Evolutionary conservation across 1,284 basidiomycete genomes (phyloP).

Genomic region (Cutaneotrichosporon cyanovorans): DNA sequence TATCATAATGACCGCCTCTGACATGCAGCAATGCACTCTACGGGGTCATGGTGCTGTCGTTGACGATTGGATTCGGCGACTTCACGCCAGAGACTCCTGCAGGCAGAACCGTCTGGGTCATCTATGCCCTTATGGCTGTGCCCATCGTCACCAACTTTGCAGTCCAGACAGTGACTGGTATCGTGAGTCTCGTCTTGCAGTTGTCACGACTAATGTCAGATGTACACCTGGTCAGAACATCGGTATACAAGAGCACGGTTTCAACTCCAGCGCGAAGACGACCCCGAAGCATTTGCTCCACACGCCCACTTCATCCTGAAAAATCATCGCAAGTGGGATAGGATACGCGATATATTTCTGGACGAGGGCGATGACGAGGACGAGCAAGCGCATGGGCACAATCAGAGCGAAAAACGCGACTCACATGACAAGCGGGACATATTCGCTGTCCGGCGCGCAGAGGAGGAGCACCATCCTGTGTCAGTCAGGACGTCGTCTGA

Average conservation of each 20-base stretch:
- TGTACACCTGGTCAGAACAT: constrained; percentile 18
- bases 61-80: constrained; percentile 45
- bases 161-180: constrained; percentile 45
- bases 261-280: constrained; percentile 12
- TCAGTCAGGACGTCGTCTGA: too few relatives aligned
- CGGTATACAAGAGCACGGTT: constrained; percentile 8
- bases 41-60: constrained; percentile 35
- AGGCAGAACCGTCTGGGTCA: constrained; percentile 42
- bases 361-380: too few relatives aligned
- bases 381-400: not conserved
- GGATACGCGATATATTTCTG: constrained; percentile 13
- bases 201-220: constrained; percentile 1
- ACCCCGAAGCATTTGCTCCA: constrained; percentile 35
- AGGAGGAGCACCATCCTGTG: not conserved
- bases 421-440: too few relatives aligned
- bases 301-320: constrained; percentile 38
- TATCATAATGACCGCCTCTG: not conserved
- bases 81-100: constrained; percentile 31
- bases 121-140: constrained; percentile 47
- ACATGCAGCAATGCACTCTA: constrained; percentile 25
- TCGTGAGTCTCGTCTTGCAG: constrained; percentile 29
- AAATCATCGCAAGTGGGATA: constrained; percentile 28
- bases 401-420: too few relatives aligned
- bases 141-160: constrained; percentile 49
- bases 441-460: too few relatives aligned